A percentile compares a stretch with the other conserved stretches of the same genome.
Conservation (phyloP, 2,329 filamentous ascomycete genomes). For the Aspergillus texensis region DNA sequence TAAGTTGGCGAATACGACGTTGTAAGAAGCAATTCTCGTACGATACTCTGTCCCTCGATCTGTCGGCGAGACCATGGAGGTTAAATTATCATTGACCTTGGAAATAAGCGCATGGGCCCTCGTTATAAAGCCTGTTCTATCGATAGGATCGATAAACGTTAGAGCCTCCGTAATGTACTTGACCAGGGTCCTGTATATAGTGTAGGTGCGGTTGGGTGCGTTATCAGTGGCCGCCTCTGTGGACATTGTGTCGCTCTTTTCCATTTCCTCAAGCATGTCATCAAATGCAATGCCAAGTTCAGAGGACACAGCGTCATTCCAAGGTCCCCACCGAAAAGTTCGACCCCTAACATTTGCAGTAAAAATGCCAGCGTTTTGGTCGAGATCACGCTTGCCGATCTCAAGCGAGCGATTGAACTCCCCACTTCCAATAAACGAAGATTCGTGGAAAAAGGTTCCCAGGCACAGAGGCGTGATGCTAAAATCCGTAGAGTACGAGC, state of each 20-base stretch:
- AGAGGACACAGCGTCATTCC: slow-evolving; percentile 58
- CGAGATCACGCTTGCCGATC: slow-evolving; percentile 46
- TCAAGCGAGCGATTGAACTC: slow-evolving; percentile 52
- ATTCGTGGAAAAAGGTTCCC: slow-evolving; percentile 59
- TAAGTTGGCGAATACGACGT: slow-evolving; percentile 43
- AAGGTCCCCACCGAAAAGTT: slow-evolving; percentile 53
- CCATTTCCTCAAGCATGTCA: slow-evolving; percentile 30
- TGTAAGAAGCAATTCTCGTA: slow-evolving; percentile 32
- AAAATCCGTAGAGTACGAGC: slow-evolving; percentile 56
- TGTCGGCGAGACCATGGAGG: slow-evolving; percentile 18
- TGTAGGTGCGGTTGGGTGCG: slow-evolving; percentile 16
- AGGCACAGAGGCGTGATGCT: slow-evolving; percentile 52
- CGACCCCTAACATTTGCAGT: slow-evolving; percentile 40
- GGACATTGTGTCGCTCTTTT: slow-evolving; percentile 12
- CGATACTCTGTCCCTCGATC: slow-evolving; percentile 23
- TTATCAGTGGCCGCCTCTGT: slow-evolving; percentile 6
- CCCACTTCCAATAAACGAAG: slow-evolving; percentile 61
- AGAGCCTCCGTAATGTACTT: slow-evolving; percentile 53
- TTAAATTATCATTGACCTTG: slow-evolving; percentile 41
- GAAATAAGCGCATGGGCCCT: slow-evolving; percentile 40
- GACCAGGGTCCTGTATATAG: slow-evolving; percentile 47
- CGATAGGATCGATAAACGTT: slow-evolving; percentile 57
- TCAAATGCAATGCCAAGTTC: slow-evolving; percentile 44
- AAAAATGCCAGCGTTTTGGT: slow-evolving; percentile 43
- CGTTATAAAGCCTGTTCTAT: slow-evolving; percentile 51